A percentile compares a stretch with the other conserved stretches of the same genome.
These are phyloP conservation scores for Neonectria magnoliae DNA, from an alignment of 2,329 filamentous ascomycete genomes.

Conservation along the genomic window DNA sequence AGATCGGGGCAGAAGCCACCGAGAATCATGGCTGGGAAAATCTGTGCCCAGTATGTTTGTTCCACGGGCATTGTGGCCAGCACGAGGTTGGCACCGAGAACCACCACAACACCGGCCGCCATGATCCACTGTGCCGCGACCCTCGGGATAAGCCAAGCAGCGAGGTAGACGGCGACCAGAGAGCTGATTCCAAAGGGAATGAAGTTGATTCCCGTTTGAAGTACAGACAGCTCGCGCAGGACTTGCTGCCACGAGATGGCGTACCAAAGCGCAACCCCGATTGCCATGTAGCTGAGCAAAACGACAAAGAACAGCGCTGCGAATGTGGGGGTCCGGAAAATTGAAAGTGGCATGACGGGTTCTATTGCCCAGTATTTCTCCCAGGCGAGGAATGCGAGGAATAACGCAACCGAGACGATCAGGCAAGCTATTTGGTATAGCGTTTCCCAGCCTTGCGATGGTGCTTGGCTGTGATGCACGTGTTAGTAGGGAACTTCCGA, in stretches of 20 bases:
- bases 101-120: conserved; percentile 50
- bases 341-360: conserved; percentile 57
- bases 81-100: conserved; percentile 6
- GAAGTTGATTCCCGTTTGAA: conserved; percentile 50
- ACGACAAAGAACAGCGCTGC: conserved; percentile 54
- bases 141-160: conserved; percentile 58
- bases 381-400: conserved; percentile 52
- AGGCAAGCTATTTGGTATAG: conserved; percentile 55
- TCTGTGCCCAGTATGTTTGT: conserved; percentile 53
- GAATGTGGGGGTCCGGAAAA: conserved; percentile 58
- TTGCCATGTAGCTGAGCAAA: conserved; percentile 58
- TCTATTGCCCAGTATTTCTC: conserved; percentile 51
- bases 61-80: conserved; percentile 56
- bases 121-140: conserved; percentile 60
- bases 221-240: conserved; percentile 50
- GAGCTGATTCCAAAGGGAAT: conserved; percentile 55
- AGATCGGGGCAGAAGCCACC: conserved; percentile 57
- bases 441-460: conserved; percentile 55
- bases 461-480: conserved; percentile 48
- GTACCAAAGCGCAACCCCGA: conserved; percentile 61
- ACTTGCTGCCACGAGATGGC: conserved; percentile 56
- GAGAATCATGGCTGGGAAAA: conserved; percentile 52
- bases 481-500: no score
- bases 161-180: conserved; percentile 40
- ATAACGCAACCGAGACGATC: conserved; percentile 46